Conservation (phyloP, 2,329 filamentous ascomycete species). For the Pseudogymnoascus sp. region DNA sequence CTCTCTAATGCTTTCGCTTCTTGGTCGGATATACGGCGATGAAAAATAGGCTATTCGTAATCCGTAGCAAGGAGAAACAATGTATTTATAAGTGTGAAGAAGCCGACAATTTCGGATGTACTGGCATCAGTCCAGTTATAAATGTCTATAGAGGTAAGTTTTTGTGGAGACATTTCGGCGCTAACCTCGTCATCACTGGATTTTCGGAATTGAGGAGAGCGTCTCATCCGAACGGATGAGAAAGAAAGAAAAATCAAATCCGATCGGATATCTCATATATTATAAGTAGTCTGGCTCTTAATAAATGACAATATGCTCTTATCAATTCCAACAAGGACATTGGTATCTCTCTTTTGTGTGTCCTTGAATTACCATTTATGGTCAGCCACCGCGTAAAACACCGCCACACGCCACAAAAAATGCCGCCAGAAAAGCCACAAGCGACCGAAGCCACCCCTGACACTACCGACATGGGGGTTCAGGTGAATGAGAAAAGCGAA, state of each 20-base stretch:
- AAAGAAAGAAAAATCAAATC: neutral
- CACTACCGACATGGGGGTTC: neutral
- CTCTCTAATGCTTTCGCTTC: neutral
- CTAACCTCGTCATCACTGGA: conserved; percentile 3
- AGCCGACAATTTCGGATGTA: neutral
- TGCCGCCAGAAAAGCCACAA: neutral
- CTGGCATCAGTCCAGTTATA: neutral
- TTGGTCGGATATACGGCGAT: neutral
- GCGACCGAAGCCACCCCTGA: neutral
- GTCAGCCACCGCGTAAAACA: neutral
- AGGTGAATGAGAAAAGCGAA: neutral
- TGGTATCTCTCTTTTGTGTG: neutral
- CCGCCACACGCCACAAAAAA: neutral
- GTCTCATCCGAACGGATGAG: conserved; percentile 5
- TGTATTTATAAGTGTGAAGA: neutral
- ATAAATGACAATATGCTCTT: neutral
- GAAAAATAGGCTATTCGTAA: neutral
- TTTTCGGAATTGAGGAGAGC: neutral
- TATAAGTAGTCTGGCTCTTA: neutral
- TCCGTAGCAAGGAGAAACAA: neutral
- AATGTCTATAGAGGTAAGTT: neutral
- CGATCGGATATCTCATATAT: neutral
- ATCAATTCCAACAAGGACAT: neutral
- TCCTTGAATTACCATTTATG: neutral
- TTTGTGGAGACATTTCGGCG: neutral